Evolutionary conservation across 495 filamentous ascomycete genomes (phyloP), one percentile per base, ranked within the genome.

Genomic region (Immersiella caudata): DNA sequence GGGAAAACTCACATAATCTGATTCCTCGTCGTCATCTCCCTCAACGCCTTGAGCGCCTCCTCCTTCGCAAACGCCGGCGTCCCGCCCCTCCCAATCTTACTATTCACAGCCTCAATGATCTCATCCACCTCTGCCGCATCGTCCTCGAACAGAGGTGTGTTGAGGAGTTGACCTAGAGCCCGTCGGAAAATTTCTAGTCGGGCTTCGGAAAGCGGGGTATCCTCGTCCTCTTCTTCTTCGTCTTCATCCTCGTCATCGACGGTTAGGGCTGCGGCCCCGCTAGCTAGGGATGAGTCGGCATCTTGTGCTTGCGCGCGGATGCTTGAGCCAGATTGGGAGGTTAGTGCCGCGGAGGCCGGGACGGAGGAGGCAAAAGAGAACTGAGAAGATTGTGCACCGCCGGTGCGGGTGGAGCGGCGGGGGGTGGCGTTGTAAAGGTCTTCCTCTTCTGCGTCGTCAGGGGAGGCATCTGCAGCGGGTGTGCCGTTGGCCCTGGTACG

Each of bases 1-100:
- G n/a, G 68, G 55, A 67, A 21, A 22, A 90, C 91, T 88, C 79
- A 97, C 96, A 98, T 98, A 78, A 99, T 88, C 80, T 92, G 87
- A 74, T 97, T 97, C 76, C 83, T 81, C 54, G 90, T 88, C 66
- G 91, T 89, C 92, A 99, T 90, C 73, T 80, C 86, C 76, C 84
- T 83, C 71, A 99, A 76, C 60, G 92, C 94, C 76, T 86, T 81
- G 61, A 91, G 78, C 2, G 91, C 93, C 80, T 99, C 96, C 0
- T 80, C 78, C 27, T 83, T 82, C 40, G 80, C 84, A 81, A 97
- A 98, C 49, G 80, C 75, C 18, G 79, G 79, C 36, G 71, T 40
- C 25, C 61, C 61, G 11, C 9, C 72, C 64, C 75, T 68, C 0
- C 84, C 83, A 25, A 97, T 73, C 63, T 86, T 84, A 6, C 79